Conservation (phyloP, 139 green algal species). For the Coelastrella sp. region DNA sequence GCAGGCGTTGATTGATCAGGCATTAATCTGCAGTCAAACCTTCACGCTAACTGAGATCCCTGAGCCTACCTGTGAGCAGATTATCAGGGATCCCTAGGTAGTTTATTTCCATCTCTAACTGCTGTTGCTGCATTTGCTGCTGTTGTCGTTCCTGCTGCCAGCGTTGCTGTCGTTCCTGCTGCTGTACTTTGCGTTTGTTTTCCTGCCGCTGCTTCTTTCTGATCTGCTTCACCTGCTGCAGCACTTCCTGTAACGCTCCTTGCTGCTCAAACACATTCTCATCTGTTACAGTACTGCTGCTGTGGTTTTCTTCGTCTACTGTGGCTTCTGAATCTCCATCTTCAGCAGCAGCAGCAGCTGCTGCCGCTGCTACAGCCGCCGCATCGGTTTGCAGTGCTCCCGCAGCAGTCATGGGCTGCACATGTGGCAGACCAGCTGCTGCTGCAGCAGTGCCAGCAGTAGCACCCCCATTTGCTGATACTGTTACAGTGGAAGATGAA, state of each 20-base stretch:
- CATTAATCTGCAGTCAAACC: neutral
- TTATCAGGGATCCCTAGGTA: conserved; percentile 32
- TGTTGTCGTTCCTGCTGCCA: neutral
- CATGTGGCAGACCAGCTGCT: neutral
- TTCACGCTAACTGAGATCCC: neutral
- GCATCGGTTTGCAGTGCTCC: neutral
- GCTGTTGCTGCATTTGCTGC: conserved; percentile 27
- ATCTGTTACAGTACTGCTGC: conserved; percentile 36
- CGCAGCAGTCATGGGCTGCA: neutral
- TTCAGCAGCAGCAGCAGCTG: neutral
- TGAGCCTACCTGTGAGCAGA: conserved; percentile 16
- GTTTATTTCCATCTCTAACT: neutral
- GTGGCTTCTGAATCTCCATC: neutral
- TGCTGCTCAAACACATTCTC: conserved; percentile 19
- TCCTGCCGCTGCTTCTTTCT: conserved; percentile 26
- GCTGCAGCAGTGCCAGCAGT: neutral
- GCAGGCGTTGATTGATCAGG: neutral
- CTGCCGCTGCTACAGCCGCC: neutral
- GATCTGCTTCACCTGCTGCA: conserved; percentile 41
- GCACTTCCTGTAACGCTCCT: conserved; percentile 32
- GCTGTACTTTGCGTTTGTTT: neutral
- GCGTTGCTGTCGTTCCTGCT: neutral
- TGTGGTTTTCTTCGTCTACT: conserved; percentile 15
- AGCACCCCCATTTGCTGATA: neutral
- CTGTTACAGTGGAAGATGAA: neutral